Conservation (phyloP, 2,329 filamentous ascomycete genomes). For the Cryphonectria nitschkei region DNA sequence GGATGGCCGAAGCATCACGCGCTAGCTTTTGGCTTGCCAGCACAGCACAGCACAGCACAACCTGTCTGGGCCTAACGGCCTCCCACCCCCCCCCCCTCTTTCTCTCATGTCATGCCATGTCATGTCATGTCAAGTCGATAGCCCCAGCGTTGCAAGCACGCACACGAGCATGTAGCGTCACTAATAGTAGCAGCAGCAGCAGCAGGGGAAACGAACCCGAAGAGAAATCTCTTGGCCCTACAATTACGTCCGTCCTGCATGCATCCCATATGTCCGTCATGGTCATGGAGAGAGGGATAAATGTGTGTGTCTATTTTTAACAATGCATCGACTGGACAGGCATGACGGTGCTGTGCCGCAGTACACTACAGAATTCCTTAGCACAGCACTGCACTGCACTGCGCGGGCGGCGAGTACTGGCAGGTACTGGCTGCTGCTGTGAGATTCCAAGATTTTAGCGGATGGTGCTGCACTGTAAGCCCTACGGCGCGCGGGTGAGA, state of each 20-base stretch:
- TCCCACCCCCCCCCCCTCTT: too few species aligned
- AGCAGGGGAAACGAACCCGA: not conserved
- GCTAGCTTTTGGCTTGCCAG: not conserved
- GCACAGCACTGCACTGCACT: not conserved
- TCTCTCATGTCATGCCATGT: not conserved
- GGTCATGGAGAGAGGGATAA: not conserved
- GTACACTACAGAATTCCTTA: not conserved
- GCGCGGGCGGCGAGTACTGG: slow-evolving; percentile 10
- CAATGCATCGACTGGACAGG: not conserved
- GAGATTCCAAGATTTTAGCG: not conserved
- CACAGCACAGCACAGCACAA: not conserved
- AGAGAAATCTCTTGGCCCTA: not conserved
- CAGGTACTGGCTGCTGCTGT: slow-evolving; percentile 5
- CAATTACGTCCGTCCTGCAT: not conserved
- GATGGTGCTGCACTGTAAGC: not conserved
- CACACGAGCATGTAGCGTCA: too few species aligned
- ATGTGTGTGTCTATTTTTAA: not conserved
- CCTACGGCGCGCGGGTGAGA: not conserved
- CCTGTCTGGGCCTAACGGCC: too few species aligned
- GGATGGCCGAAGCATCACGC: slow-evolving; percentile 6
- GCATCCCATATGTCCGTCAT: not conserved
- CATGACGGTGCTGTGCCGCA: slow-evolving; percentile 7
- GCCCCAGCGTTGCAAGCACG: not conserved
- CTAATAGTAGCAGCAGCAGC: too few species aligned
- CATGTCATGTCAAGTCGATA: not conserved